Evolutionary conservation across 2,329 filamentous ascomycete genomes (phyloP), one percentile per base, ranked within the genome.

Genomic region (Conoideocrella luteorostrata): DNA sequence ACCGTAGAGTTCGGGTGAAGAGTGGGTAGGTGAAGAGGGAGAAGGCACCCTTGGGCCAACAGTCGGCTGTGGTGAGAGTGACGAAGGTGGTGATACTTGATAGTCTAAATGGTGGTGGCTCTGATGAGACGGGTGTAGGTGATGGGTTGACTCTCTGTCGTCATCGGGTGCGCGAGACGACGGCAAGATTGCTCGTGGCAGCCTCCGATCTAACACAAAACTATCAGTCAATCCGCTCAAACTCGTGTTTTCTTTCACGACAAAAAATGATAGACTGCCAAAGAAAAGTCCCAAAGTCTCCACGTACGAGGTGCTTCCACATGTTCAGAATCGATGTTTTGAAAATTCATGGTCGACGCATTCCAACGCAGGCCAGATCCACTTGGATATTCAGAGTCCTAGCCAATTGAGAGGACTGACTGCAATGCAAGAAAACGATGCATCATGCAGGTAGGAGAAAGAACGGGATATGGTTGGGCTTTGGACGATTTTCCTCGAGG

Each of bases 1-100:
- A 3, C 67, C 69, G 61, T 73, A 70, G 23, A 69, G 58, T 46
- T 74, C 70, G 39, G 62, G 50, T 22, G 59, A 53, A 26, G 68
- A 66, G 56, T 56, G 12, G 9, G 65, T 64, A 26, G 66, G 68
- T 15, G 68, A 66, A 2, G 68, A 67, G 2, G 63, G 63, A 24
- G 43, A 46, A 23, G 40, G 23, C 4, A 7, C 21, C 15, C 29
- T 50, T 56, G 61, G 47, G n/a, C 26, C 47, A 49, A 55, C 44
- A 15, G 63, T 61, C 21, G 61, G 61, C 29, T 67, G 65, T 13
- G 67, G 58, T 15, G 64, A 64, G 21, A 56, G 50, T 13, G 60
- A 64, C 45, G 50, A 35, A 46, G 50, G 15, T 12, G 24, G 36
- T 10, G 36, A 37, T 33, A 12, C 15, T 17, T 18, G 36, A 13